These are phyloP conservation scores for Sugiyamaella chiloensis DNA, from an alignment of 805 yeast species.

Conservation along the genomic window DNA sequence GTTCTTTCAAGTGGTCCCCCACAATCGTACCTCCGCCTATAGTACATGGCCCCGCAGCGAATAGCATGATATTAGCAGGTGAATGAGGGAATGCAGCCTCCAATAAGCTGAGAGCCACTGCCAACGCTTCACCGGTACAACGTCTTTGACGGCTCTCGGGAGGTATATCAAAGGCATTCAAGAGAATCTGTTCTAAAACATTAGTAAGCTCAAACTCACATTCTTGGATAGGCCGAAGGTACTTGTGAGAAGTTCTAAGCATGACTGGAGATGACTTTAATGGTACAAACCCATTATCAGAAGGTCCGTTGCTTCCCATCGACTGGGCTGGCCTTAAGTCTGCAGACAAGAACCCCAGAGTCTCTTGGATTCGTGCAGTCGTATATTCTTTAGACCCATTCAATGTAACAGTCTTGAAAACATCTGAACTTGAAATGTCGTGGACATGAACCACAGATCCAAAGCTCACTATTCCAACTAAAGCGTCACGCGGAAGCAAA, in stretches of 20 bases:
- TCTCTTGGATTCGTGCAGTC: slow-evolving; percentile 49
- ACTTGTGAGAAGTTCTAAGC: slow-evolving; percentile 39
- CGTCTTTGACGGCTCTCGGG: slow-evolving; percentile 69
- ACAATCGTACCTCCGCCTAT: slow-evolving; percentile 86
- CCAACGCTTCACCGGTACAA: slow-evolving; percentile 83
- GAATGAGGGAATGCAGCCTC: slow-evolving; percentile 69
- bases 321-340: slow-evolving; percentile 17
- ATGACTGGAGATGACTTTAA: slow-evolving; percentile 6
- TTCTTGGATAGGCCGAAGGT: slow-evolving; percentile 63
- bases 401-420: slow-evolving; percentile 72
- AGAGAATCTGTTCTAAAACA: slow-evolving; percentile 64
- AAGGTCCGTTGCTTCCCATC: slow-evolving; percentile 12
- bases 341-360: slow-evolving; percentile 48
- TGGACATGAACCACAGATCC: slow-evolving; percentile 89
- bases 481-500: slow-evolving; percentile 81
- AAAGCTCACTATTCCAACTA: slow-evolving; percentile 83
- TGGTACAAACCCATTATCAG: slow-evolving; percentile 3
- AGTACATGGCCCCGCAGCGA: slow-evolving; percentile 89
- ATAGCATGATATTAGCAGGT: slow-evolving; percentile 78
- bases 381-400: slow-evolving; percentile 83
- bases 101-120: slow-evolving; percentile 70
- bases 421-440: slow-evolving; percentile 64
- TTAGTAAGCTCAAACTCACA: slow-evolving; percentile 76
- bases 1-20: slow-evolving; percentile 78
- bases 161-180: slow-evolving; percentile 80